phyloP scores from a whole-genome alignment of 305 asterid species.

The Ilex paraguariensis region DNA sequence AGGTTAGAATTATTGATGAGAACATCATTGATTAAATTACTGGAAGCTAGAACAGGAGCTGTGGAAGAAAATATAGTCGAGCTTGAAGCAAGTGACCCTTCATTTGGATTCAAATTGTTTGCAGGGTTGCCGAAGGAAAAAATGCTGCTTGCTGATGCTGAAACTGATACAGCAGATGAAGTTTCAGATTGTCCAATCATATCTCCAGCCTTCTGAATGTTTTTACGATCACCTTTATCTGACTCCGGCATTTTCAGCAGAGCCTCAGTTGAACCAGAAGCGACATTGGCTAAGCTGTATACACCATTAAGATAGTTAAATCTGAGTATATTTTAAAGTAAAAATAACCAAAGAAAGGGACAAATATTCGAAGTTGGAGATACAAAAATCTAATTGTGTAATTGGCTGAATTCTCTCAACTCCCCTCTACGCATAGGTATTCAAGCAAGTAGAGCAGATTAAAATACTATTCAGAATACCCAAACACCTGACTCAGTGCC shows the following conservation, averaged over 20 bases:
- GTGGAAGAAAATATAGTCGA: conserved; percentile 17
- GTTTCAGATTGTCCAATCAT: conserved; percentile 25
- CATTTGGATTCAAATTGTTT: background rate
- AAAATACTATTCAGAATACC: too few species aligned
- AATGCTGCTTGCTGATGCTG: background rate
- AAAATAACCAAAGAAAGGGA: background rate
- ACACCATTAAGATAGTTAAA: conserved; percentile 4
- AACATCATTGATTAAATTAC: conserved; percentile 16
- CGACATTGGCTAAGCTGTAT: conserved; percentile 29
- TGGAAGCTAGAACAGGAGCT: conserved; percentile 23
- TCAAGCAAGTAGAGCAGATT: too few species aligned
- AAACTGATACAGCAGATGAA: conserved; percentile 20
- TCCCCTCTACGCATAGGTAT: too few species aligned
- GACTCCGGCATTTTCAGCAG: conserved; percentile 15
- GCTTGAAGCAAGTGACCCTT: conserved; percentile 20
- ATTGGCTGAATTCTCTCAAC: background rate
- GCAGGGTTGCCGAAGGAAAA: background rate
- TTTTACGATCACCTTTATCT: conserved; percentile 20
- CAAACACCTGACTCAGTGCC: too few species aligned
- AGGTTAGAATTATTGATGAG: conserved; percentile 22
- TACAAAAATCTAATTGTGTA: too few species aligned
- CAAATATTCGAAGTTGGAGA: too few species aligned
- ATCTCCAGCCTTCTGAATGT: conserved; percentile 25
- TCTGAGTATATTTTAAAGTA: background rate
- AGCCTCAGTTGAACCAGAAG: conserved; percentile 23